Evolutionary conservation across 1,284 basidiomycete species (phyloP), one percentile per base, ranked within the genome.

Genomic region (Ganoderma resinaceum): DNA sequence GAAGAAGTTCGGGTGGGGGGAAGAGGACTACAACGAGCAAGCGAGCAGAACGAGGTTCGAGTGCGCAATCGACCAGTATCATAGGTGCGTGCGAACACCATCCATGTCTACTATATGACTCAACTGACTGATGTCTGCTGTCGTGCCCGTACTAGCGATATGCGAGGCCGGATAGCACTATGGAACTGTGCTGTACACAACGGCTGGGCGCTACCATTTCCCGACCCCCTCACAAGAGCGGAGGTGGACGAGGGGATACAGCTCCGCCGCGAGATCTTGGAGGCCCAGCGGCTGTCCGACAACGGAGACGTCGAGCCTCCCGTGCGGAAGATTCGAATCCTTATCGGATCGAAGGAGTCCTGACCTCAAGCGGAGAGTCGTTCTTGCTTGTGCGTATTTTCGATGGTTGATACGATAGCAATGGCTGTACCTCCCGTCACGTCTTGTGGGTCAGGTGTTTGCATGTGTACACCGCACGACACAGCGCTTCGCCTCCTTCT

Each of bases 211-310:
- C 82, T 89, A 35, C 91, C 91, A 16, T 79, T 82, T 11, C 83
- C 88, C 61, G 89, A 90, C 65, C 86, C 90, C 11, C 79, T 91
- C 40, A 84, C 87, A 4, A 90, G 90, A 76, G 89, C 89, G 42
- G 91, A 93, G 77, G 79, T 88, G 16, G 84, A 90, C 49, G 89
- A 92, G 76, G 90, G 92, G 76, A 85, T 89, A 73, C 83, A 89
- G 46, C 79, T 91, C 58, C 86, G 90, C 66, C 85, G 87, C 33
- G 88, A 86, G 43, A 88, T 92, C 80, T 75, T 89, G n/a, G 86
- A 90, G 70, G 89, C 89, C 35, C 84, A 87, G 70, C 83, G 80
- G 66, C 79, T 78, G 62, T 86, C 86, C 23, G 82, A 84, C 16
- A 80, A 82, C 46, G 88, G 90, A 66, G 91, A 92, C 66, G 75